Percentiles rank a stretch among this genome's conserved stretches.
phyloP scores from a whole-genome alignment of 75 land plant species.

The Selaginella moellendorffii region DNA sequence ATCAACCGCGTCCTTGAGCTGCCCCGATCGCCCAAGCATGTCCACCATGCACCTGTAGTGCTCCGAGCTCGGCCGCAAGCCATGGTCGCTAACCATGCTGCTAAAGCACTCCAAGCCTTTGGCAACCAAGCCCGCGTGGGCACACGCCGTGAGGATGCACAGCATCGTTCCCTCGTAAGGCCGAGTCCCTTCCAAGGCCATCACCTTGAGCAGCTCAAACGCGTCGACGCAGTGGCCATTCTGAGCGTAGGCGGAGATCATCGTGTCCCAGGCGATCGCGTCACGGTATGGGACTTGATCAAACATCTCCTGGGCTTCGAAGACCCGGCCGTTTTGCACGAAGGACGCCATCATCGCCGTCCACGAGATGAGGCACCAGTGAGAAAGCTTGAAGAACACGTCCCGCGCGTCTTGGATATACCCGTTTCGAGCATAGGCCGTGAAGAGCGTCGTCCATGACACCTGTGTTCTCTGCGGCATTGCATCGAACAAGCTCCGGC shows the following conservation, averaged over 20 bases:
- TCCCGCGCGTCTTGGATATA: background rate
- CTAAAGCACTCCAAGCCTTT: background rate
- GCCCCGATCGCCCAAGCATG: background rate
- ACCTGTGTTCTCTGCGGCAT: background rate
- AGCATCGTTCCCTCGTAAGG: background rate
- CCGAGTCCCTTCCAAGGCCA: background rate
- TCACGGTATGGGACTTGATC: background rate
- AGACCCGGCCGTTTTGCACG: background rate
- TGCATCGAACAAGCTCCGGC: background rate
- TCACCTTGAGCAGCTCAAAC: background rate
- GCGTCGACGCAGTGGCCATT: background rate
- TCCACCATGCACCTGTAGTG: background rate
- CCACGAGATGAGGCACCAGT: background rate
- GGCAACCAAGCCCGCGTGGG: background rate
- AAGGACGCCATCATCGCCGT: background rate
- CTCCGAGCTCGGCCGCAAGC: background rate
- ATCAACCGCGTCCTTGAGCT: background rate
- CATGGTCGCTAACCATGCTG: background rate
- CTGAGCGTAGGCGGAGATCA: slow-evolving; percentile 3
- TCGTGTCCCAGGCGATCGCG: background rate
- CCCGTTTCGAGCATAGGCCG: slow-evolving; percentile 3
- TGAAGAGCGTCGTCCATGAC: background rate
- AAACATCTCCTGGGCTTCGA: background rate
- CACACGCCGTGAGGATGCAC: background rate
- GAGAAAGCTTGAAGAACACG: background rate